phyloP scores from a whole-genome alignment of 805 yeast genomes.

The Sungouiozyma ichnusensis region DNA sequence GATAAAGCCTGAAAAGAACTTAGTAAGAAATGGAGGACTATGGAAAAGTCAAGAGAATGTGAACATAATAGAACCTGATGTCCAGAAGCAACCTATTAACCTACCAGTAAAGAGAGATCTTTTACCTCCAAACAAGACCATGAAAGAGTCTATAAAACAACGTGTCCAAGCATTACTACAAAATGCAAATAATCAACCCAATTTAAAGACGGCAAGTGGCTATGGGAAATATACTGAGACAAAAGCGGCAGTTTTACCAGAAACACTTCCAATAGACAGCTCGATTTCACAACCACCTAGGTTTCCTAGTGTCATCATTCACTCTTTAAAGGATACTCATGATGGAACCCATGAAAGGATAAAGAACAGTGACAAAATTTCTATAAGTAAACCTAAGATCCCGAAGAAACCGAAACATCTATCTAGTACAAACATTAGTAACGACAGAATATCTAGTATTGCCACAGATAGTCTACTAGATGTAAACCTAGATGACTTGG shows the following conservation, averaged over 20 bases:
- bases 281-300: background rate
- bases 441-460: constrained; percentile 1
- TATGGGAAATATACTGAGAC: constrained; percentile 65
- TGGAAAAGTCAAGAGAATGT: background rate
- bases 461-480: constrained; percentile 4
- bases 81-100: too few relatives aligned
- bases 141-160: constrained; percentile 38
- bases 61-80: background rate
- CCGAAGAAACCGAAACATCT: constrained; percentile 39
- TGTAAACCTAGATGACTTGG: constrained; percentile 40
- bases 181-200: constrained; percentile 12
- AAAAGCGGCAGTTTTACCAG: too few relatives aligned
- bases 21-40: background rate
- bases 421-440: constrained; percentile 1
- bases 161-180: constrained; percentile 43
- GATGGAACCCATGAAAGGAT: constrained; percentile 29
- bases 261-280: too few relatives aligned
- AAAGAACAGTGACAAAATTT: background rate
- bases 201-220: constrained; percentile 57
- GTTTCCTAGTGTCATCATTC: background rate
- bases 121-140: constrained; percentile 1
- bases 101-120: background rate
- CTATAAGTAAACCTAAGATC: constrained; percentile 8
- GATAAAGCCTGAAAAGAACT: background rate
- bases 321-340: background rate